Evolutionary conservation across 305 asterid species (phyloP), one percentile per base, ranked within the genome.

Genomic region (Withania somnifera): DNA sequence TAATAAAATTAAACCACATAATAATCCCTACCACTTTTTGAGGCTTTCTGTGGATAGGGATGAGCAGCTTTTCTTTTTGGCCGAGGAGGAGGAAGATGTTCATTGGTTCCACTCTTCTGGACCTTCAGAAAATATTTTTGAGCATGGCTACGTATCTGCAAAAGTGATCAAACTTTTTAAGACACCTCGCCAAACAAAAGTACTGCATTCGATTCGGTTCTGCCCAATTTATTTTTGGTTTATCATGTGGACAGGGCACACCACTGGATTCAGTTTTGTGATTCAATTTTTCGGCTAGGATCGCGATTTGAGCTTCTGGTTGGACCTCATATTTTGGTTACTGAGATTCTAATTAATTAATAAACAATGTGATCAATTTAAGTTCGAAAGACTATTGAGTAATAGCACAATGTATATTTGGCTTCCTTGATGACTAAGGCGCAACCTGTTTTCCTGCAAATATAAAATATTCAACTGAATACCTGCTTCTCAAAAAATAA

Each of bases 131-230:
- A 95, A 86, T 93, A 95, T 86, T 95, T 95, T 83, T 93, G 98
- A 34, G 98, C 98, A 88, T 95, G 98, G 89, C 98, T 95, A 57
- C 98, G 98, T 88, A 95, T 95, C 98, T 95, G 90, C 91, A 87
- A 57, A 83, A 83, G 73, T 19, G 54, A 66, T 22, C 61, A 47
- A 73, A 73, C 79, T 47, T 78, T n/a, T 58, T 32, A 28, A 47
- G 26, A 73, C 24, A 47, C 26, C 60, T 26, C 79, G 47, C 40
- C 57, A 73, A 73, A 57, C 6, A 73, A 24, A 45, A 42, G 56
- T 24, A 69, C 3, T 22, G 22, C 78, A 20, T 71, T 71, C 24
- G 14, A 24, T 73, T 26, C 79, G 7, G 42, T 73, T 73, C 79
- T 3, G 5, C 26, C 50, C 61, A 2, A 66, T 15, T 47, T 26